Conservation (phyloP, 1,284 basidiomycete genomes). For the Coriolopsis trogii region DNA sequence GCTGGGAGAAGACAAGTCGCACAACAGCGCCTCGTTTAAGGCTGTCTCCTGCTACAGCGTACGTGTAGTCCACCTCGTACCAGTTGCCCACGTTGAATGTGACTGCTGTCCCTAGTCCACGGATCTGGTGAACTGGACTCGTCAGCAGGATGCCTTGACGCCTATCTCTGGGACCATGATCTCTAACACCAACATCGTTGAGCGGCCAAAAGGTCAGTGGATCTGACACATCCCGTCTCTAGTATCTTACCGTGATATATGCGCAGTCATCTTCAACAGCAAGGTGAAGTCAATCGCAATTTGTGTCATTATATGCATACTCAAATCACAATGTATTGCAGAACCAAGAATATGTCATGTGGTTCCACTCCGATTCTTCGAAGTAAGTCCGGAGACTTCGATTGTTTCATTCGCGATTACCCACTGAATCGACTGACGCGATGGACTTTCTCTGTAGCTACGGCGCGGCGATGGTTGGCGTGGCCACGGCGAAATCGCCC, state of each 20-base stretch:
- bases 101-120: slow-evolving; percentile 44
- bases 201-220: slow-evolving; percentile 59
- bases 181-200: slow-evolving; percentile 61
- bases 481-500: slow-evolving; percentile 59
- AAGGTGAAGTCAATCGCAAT: slow-evolving; percentile 35
- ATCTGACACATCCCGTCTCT: slow-evolving; percentile 40
- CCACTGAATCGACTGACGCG: slow-evolving; percentile 1
- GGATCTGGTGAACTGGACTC: slow-evolving; percentile 57
- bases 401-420: neutral
- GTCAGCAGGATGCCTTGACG: slow-evolving; percentile 59
- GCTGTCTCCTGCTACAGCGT: slow-evolving; percentile 65
- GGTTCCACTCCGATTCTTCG: slow-evolving; percentile 69
- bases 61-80: slow-evolving; percentile 7
- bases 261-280: slow-evolving; percentile 54
- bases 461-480: slow-evolving; percentile 62
- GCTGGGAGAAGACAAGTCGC: slow-evolving; percentile 67
- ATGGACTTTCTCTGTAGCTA: slow-evolving; percentile 46
- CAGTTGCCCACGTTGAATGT: neutral
- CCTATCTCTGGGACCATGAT: slow-evolving; percentile 58
- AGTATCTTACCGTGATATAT: neutral
- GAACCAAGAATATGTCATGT: slow-evolving; percentile 71
- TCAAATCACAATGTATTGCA: slow-evolving; percentile 25
- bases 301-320: neutral
- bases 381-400: slow-evolving; percentile 43
- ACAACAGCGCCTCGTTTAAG: slow-evolving; percentile 57